Base-by-base conservation (phyloP, 2,329 filamentous ascomycete species). In the Zymoseptoria brevis region DNA sequence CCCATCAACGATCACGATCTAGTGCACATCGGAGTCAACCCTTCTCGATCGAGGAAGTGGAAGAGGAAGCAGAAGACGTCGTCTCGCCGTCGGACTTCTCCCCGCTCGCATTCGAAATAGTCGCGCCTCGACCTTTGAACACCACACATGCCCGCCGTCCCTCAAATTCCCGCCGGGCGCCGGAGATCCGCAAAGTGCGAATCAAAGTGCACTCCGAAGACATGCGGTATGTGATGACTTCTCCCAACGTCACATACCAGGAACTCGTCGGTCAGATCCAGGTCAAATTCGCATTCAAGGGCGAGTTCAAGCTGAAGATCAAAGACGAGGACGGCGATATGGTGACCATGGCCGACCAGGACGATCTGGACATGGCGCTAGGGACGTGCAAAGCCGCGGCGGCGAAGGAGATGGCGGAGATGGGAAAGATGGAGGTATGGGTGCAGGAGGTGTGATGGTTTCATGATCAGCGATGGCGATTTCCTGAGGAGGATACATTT, bases 271-370 rank as follows among this genome's bases (percentile, higher is more conserved):
- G 87, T 62, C 86, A 86, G 61, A 88, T 99, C 60, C 83, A 87
- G 53, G 87, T 91, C 63, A 99, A 99, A 76, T 96, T 97, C 70
- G 86, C 83, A 13, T 80, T 96, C 5, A 50, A 58, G 79, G 83
- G 57, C 78, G 62, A 84, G 59, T 93, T 96, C 78, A 95, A 92
- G 80, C 87, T 96, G 75, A 94, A 94, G 79, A 84, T 92, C 67
- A 84, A 83, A 69, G 90, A 95, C 64, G 94, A 97, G 67, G 88
- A 90, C 66, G 88, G 88, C 2, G 93, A 97, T 70, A 93, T 96
- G 88, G 95, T 99, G 70, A 96, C 93, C 30, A 87, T 99, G 84
- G 91, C 88, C 29, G 94, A 99, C 73, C 90, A 96, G 74, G 94
- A 99, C 70, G 94, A 99, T 76, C 76, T 96, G 63, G 92, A 97